phyloP scores from a whole-genome alignment of 306 rosid genomes.

The Cucurbita pepo region DNA sequence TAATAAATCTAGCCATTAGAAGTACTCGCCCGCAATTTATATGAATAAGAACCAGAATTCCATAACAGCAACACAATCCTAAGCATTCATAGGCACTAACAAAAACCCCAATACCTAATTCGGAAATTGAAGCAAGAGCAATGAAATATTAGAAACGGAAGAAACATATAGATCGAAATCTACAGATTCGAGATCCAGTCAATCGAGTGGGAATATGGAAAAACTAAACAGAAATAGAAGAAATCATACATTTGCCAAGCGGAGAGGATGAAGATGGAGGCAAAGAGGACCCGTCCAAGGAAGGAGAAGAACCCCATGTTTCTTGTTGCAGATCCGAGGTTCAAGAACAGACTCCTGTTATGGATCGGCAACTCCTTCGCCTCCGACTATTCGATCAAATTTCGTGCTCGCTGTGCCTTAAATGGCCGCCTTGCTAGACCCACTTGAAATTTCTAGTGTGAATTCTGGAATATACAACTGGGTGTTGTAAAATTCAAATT shows the following conservation, averaged over 20 bases:
- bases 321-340: background rate
- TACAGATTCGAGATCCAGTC: background rate
- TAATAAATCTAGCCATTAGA: background rate
- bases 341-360: background rate
- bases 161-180: background rate
- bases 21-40: background rate
- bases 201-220: slow-evolving; percentile 10
- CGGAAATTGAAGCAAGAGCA: background rate
- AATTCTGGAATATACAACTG: background rate
- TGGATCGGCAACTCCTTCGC: background rate
- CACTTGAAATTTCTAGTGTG: background rate
- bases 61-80: background rate
- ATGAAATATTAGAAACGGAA: background rate
- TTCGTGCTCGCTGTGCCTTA: too few species aligned
- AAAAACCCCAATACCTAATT: background rate
- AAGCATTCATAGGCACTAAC: background rate
- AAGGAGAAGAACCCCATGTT: slow-evolving; percentile 70
- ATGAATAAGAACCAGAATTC: background rate
- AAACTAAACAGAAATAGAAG: background rate
- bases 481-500: background rate
- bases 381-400: background rate
- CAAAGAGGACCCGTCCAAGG: slow-evolving; percentile 80
- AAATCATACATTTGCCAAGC: slow-evolving; percentile 70
- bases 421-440: background rate
- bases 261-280: slow-evolving; percentile 81